Evolutionary conservation across 352 stramenopile species (phyloP), one percentile per base, ranked within the genome.

Genomic region (Aphanomyces euteiches): DNA sequence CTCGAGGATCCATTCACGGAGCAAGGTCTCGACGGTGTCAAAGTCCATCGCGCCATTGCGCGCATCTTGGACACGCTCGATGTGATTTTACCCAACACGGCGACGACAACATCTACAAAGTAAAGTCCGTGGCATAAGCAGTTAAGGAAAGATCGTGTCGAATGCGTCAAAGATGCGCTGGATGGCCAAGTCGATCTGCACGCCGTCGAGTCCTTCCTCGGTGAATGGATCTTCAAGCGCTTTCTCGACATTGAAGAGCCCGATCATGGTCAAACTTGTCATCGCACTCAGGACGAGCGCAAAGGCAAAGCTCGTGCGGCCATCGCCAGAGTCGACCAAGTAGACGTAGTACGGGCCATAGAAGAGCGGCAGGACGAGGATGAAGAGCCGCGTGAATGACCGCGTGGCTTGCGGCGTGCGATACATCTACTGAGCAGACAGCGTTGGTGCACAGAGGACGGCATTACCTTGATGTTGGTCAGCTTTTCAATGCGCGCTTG

Each of bases 291-390:
- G 77, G 40, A 79, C 38, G 15, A 95, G 77, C 56, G 83, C 90
- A 63, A 95, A 94, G 12, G 68, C 83, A 73, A 93, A 93, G 69
- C 82, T 92, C 38, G 79, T 84, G 60, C 89, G 77, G 39, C 72
- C 74, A 43, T 83, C 65, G 68, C 80, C 76, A 7, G 82, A 85
- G 47, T 78, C 76, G 53, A 85, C 83, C 47, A 93, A 78, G 61
- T 83, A 93, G 40, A 92, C 86, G 74, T 92, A 95, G 80, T 95
- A 95, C 5, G 88, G 88, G 1, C 88, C 88, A 61, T 92, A 92
- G 72, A 95, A 95, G 58, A 90, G 72, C 3, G 88, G 88, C 0
- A 94, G 65, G n/a, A 92, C 77, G 17, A 95, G 76, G 60, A 95
- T 92, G 73, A 92, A 93, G 21, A 95, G 76, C 3, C 88, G 78